Evolutionary conservation across 164 flowering plant species (phyloP), one percentile per base, ranked within the genome.

Genomic region (Platanus orientalis): DNA sequence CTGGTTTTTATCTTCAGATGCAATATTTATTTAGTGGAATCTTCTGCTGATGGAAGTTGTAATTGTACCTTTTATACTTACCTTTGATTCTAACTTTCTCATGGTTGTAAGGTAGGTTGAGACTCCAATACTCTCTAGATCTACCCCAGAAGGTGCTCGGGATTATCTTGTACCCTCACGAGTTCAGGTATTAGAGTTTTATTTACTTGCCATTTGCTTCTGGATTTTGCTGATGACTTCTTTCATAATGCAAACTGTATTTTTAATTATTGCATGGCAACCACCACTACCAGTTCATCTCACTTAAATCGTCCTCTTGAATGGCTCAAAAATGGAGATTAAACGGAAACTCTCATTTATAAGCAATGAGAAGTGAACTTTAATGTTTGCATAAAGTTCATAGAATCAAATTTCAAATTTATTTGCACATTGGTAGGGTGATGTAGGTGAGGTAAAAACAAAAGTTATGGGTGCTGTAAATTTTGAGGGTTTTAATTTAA

Each of bases 91-190:
- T 75, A 67, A 78, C 44, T 64, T 51, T 72, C 62, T 72, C 60
- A 61, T 83, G 78, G 72, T 79, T 80, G 68, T 74, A 86, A 82
- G 86, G 86, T 79, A 93, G 98, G 87, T 93, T 80, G 98, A 90
- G 81, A 93, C 98, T 64, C 97, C 98, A 68, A 79, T 88, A 61
- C 90, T 93, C 61, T 90, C 87, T 60, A 85, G 88, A 71, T 93
- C 98, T 49, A 93, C 98, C 52, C 98, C 97, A 53, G 98, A 93
- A 79, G 97, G 97, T 74, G 97, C 98, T n/a, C 84, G 97, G 44
- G 97, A 90, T 84, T 93, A 90, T 80, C 76, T 93, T 67, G 98
- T 93, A 50, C 97, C 98, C 44, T 87, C 98, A 69, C 84, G 97
- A 81, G 70, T 93, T 80, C 98, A 93, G 97, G 98, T 93, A 80